Base-by-base conservation (phyloP, 1,284 basidiomycete species). In the Cutaneotrichosporon spelunceum region DNA sequence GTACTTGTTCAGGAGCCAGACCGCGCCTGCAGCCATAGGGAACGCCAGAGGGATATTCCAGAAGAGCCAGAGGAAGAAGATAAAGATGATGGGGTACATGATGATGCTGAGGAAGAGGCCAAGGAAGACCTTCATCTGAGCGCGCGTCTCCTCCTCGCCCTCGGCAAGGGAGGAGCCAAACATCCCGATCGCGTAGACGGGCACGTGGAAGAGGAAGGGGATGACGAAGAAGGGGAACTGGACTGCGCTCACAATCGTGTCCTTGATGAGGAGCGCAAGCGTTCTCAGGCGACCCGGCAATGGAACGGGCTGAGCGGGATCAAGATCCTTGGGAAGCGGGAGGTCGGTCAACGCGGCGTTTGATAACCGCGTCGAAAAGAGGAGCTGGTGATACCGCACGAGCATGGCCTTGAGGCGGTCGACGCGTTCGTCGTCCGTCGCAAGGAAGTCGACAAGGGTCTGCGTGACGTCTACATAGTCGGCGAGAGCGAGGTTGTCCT, bases 41-140 rank as follows among this genome's bases (percentile, higher is more conserved):
- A 81, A 82, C 2, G 85, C 85, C 19, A 83, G 60, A 7, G 83
- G 79, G 2, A 87, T 88, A 64, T 87, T 88, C 80, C 84, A 84
- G 62, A 94, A 83, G 39, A 92, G 75, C 14, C 87, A 86, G 89
- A 91, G 93, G 21, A 93, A 79, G 68, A 86, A 84, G 75, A 90
- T 86, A 81, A 95, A 95, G 34, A 86, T 78, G 21, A 85, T 75
- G n/a, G 90, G 88, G 79, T 94, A 95, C 48, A 88, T 86, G 68
- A 91, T 74, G 64, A 90, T 73, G 50, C 88, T 81, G 56, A 91
- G 84, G 53, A 93, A 71, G 26, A 95, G 75, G 1, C 91, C 90
- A 67, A 93, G 87, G 14, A 89, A 86, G 47, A 94, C 86, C 81
- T 96, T 94, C 80, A 89, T 93, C 81, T 94, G 91, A 39, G 92